Base-by-base conservation (phyloP, 306 rosid species). In the Rosa persica region DNA sequence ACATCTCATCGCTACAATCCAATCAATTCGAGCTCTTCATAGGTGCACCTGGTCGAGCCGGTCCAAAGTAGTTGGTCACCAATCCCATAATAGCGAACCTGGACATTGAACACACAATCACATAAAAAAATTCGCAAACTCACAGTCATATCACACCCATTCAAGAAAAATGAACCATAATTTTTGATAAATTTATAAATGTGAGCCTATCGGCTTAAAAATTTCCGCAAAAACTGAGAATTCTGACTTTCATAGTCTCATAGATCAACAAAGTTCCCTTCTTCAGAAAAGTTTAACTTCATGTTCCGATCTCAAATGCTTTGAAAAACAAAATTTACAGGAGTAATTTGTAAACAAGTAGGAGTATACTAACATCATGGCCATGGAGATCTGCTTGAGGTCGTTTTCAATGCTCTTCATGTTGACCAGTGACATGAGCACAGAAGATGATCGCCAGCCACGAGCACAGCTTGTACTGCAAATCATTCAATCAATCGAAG, bases 321-420 rank as follows among this genome's bases (percentile, higher is more conserved):
- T n/a, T n/a, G n/a, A 30, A 30, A 30, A 27, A 27, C 15, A 46
- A 23, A 44, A 15, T 40, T 55, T 69, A 67, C 51, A 30, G 36
- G 36, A 39, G 22, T 9, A 20, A 30, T 11, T n/a, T n/a, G 43
- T 42, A 17, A 74, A 8, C 1, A 38, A 67, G 8, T 20, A 16
- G 65, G 19, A 9, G 22, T 30, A 42, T 65, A 82, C 95, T 88
- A 73, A 93, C 99, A 96, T 96, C 88, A 93, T 84, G 54, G 99
- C 99, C 99, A 96, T 96, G 86, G 92, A 91, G 77, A 96, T 90
- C 92, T 96, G 99, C 71, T 96, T 96, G 75, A 93, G 96, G 82
- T 96, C 99, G 69, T 76, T 96, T 44, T 96, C 99, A 8, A 87
- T 13, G 82, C 88, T 96, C 89, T 88, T 89, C 99, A 96, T 88